Evolutionary conservation across 2,329 filamentous ascomycete genomes (phyloP).

Genomic region (Graphilbum ipis-grandicollis): DNA sequence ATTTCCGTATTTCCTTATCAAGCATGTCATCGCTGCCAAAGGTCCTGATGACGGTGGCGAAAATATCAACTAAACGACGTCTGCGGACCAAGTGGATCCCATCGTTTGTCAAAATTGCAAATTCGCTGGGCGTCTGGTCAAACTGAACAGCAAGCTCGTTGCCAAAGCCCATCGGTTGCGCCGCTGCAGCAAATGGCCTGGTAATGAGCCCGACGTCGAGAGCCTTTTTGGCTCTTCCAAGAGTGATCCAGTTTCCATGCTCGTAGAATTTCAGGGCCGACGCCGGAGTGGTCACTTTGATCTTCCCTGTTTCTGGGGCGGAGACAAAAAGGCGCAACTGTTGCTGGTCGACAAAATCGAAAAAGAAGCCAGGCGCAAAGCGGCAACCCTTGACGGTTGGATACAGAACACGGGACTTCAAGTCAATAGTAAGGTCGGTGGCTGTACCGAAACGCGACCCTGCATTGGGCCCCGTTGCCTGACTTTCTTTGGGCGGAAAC

Average conservation of each 20-base stretch:
- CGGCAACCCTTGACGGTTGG: conserved; percentile 35
- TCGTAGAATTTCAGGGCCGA: conserved; percentile 52
- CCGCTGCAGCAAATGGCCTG: conserved; percentile 50
- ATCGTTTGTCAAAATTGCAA: conserved; percentile 80
- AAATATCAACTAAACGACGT: conserved; percentile 76
- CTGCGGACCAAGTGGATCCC: conserved; percentile 77
- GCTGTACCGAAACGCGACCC: conserved; percentile 10
- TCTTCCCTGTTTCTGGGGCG: conserved; percentile 74
- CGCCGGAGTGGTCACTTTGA: conserved; percentile 40
- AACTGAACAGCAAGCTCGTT: conserved; percentile 97
- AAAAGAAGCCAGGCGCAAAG: conserved; percentile 79
- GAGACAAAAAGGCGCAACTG: conserved; percentile 55
- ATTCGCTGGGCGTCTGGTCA: conserved; percentile 62
- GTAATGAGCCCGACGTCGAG: conserved; percentile 68
- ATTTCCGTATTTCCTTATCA: conserved; percentile 65
- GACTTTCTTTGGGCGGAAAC: conserved; percentile 52
- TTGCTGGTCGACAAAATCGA: conserved; percentile 48
- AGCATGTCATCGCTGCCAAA: conserved; percentile 62
- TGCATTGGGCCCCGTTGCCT: conserved; percentile 3
- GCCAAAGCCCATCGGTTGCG: conserved; percentile 61
- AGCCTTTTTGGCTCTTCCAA: conserved; percentile 45
- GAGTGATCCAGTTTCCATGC: conserved; percentile 60
- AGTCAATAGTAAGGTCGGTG: conserved; percentile 24
- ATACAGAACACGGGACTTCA: conserved; percentile 29
- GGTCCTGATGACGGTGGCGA: conserved; percentile 63